These are phyloP conservation scores for Neurospora cerealis DNA, from an alignment of 495 filamentous ascomycete genomes.

Conservation along the genomic window DNA sequence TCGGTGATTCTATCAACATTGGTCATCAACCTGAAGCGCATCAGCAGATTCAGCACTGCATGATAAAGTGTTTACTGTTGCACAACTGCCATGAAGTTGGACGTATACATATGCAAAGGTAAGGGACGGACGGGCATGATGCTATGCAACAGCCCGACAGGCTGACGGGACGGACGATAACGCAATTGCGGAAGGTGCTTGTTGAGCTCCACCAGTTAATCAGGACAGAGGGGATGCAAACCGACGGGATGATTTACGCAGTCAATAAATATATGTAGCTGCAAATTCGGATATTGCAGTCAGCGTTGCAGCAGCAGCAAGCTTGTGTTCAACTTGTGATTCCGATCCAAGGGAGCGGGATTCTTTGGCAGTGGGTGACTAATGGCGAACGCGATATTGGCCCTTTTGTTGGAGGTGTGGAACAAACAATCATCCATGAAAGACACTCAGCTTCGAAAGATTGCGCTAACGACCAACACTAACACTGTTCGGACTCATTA, in stretches of 20 bases:
- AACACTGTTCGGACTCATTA: not conserved
- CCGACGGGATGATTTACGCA: too few relatives aligned
- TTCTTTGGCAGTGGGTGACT: not conserved
- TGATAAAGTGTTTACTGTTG: not conserved
- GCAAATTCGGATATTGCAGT: not conserved
- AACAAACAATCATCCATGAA: not conserved
- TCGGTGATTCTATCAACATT: not conserved
- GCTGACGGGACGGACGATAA: not conserved
- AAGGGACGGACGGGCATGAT: not conserved
- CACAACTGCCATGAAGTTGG: not conserved
- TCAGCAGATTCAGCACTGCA: not conserved
- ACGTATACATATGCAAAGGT: not conserved
- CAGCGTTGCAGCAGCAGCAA: not conserved
- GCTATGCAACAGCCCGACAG: not conserved
- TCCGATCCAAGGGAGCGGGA: too few relatives aligned
- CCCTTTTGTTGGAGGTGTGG: not conserved
- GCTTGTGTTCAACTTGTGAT: too few relatives aligned
- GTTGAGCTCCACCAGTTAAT: too few relatives aligned
- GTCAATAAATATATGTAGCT: too few relatives aligned
- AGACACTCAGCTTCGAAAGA: not conserved
- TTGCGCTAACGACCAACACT: not conserved
- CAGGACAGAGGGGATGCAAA: too few relatives aligned
- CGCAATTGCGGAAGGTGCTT: not conserved
- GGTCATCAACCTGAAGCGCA: not conserved
- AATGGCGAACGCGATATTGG: not conserved